Evolutionary conservation across 208 protist genomes (phyloP), one percentile per base, ranked within the genome.

Genomic region (Strigomonas culicis): DNA sequence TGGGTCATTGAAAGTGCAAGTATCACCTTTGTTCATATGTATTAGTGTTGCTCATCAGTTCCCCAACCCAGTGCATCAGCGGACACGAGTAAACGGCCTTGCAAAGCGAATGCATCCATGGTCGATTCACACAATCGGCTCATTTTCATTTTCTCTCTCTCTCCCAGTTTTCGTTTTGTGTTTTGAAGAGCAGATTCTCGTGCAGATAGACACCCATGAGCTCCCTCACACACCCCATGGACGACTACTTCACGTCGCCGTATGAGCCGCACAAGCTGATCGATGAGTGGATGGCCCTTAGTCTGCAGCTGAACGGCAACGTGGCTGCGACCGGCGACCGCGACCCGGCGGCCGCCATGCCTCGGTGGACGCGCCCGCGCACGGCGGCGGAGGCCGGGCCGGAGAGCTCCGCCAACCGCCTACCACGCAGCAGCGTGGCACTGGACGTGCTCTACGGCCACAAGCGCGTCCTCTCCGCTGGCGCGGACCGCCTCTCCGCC

Each of bases 201-300:
- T n/a, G n/a, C n/a, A n/a, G n/a, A n/a, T n/a, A n/a, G n/a, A n/a
- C n/a, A n/a, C n/a, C n/a, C n/a, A n/a, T n/a, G n/a, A n/a, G 11
- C 22, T 46, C 31, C 36, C 4, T 21, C 28, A 62, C 36, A 60
- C 24, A 60, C 50, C 6, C 59, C 17, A 66, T 75, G 49, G 67
- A 80, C 25, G 80, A 86, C 56, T 86, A 82, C 68, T 86, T 80
- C 70, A 70, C 68, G 59, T 64, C 59, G 46, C 61, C 64, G 44
- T 80, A 82, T 57, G 76, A 77, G 17, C 80, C 80, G 0, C 24
- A 44, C 15, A 36, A 72, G 10, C 58, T 86, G 32, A 39, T 79
- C 25, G 56, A 59, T 1, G 62, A 68, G 56, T 86, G 76, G 75
- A 41, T 46, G 19, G 67, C 24, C 0, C 72, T 82, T 2, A 60